Evolutionary conservation across 805 yeast species (phyloP).

Genomic region (Kluyveromyces dobzhanskii): DNA sequence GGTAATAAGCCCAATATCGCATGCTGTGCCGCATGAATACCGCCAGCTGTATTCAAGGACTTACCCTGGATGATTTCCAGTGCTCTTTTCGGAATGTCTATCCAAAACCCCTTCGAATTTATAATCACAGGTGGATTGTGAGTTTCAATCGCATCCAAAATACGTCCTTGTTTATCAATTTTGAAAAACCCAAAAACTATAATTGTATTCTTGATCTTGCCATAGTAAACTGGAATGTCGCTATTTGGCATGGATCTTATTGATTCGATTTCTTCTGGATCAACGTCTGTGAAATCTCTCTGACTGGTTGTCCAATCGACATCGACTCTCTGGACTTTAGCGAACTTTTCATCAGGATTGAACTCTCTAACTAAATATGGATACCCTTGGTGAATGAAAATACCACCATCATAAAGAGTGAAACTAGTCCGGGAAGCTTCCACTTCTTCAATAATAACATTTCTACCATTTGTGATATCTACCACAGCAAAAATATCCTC

Average conservation of each 20-base stretch:
- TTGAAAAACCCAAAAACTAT: constrained; percentile 91
- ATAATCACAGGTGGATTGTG: constrained; percentile 73
- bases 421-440: constrained; percentile 86
- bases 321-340: constrained; percentile 78
- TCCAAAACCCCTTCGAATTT: constrained; percentile 80
- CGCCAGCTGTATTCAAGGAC: constrained; percentile 67
- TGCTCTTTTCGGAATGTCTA: constrained; percentile 69
- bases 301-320: constrained; percentile 94
- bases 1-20: constrained; percentile 77
- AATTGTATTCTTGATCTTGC: constrained; percentile 62
- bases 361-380: constrained; percentile 83
- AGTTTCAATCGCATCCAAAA: constrained; percentile 91
- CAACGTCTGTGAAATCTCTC: constrained; percentile 88
- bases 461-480: constrained; percentile 71
- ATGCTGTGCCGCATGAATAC: constrained; percentile 96
- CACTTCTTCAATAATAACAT: constrained; percentile 75
- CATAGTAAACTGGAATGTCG: constrained; percentile 62
- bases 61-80: constrained; percentile 51
- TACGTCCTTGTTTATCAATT: constrained; percentile 62
- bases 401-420: constrained; percentile 87
- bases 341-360: constrained; percentile 67
- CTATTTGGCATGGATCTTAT: constrained; percentile 46
- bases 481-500: constrained; percentile 82
- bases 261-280: constrained; percentile 66
- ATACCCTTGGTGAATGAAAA: constrained; percentile 87